phyloP scores from a whole-genome alignment of 805 yeast genomes.

The Metschnikowia orientalis region DNA sequence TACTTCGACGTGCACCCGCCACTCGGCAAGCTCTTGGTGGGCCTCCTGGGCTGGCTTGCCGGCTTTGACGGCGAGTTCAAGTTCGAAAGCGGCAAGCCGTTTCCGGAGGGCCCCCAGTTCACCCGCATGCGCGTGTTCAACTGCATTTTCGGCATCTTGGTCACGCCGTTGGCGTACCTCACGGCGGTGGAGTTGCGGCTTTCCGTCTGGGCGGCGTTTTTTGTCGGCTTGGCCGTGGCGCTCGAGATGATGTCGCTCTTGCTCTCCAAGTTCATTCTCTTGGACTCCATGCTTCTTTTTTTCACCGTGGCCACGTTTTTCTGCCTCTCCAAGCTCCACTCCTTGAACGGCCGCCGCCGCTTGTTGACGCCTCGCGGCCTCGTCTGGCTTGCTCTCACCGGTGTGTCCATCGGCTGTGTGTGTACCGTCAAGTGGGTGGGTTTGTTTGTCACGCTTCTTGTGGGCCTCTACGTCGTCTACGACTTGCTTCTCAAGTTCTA shows the following conservation, averaged over 20 bases:
- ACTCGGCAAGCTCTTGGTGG: slow-evolving; percentile 75
- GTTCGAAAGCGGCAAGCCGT: slow-evolving; percentile 76
- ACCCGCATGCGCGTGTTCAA: slow-evolving; percentile 86
- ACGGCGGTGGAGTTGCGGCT: slow-evolving; percentile 47
- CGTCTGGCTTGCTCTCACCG: slow-evolving; percentile 57
- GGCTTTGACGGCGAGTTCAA: slow-evolving; percentile 86
- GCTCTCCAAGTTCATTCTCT: slow-evolving; percentile 66
- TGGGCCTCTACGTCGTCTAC: slow-evolving; percentile 54
- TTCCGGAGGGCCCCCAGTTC: slow-evolving; percentile 74
- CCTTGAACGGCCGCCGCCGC: slow-evolving; percentile 31
- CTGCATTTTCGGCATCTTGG: slow-evolving; percentile 74
- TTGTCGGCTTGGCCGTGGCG: slow-evolving; percentile 58
- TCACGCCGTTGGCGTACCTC: slow-evolving; percentile 83
- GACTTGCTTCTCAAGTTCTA: slow-evolving; percentile 48
- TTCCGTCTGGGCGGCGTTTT: slow-evolving; percentile 43
- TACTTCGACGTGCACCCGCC: slow-evolving; percentile 90
- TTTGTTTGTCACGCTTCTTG: slow-evolving; percentile 55
- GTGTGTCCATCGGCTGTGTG: slow-evolving; percentile 73
- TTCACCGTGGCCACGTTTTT: slow-evolving; percentile 53
- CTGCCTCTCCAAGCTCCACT: slow-evolving; percentile 45
- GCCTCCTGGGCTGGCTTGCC: slow-evolving; percentile 72
- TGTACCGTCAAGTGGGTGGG: slow-evolving; percentile 89
- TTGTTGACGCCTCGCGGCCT: slow-evolving; percentile 43
- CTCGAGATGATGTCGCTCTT: slow-evolving; percentile 68
- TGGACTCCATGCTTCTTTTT: slow-evolving; percentile 73